Conservation (phyloP, 1,139 yeast species). For the Lodderomyces metapsilosis region DNA sequence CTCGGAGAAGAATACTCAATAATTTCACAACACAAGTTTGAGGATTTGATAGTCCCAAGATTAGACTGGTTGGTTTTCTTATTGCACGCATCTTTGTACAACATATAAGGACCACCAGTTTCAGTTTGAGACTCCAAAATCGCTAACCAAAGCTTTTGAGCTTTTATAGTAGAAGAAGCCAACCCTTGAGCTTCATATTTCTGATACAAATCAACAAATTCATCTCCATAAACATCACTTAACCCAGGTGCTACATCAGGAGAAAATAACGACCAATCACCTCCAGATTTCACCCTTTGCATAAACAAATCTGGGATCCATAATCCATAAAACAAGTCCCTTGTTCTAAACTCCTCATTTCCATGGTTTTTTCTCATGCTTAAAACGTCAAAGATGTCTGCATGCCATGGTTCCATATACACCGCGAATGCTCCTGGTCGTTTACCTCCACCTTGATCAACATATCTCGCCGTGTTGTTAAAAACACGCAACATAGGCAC, state of each 20-base stretch:
- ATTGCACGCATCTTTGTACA: constrained; percentile 59
- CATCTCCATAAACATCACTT: constrained; percentile 49
- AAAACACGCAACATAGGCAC: constrained; percentile 61
- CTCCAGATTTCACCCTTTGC: constrained; percentile 49
- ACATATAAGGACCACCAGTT: constrained; percentile 59
- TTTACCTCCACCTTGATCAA: constrained; percentile 63
- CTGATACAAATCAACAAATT: constrained; percentile 44
- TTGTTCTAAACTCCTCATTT: constrained; percentile 54
- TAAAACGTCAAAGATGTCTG: constrained; percentile 51
- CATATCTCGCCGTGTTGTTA: constrained; percentile 59
- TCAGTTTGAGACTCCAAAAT: constrained; percentile 57
- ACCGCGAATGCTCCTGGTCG: constrained; percentile 65
- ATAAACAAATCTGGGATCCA: constrained; percentile 63
- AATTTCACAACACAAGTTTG: constrained; percentile 59
- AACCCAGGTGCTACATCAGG: constrained; percentile 54
- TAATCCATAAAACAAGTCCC: constrained; percentile 56
- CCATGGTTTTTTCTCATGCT: constrained; percentile 57
- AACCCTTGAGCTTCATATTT: constrained; percentile 45
- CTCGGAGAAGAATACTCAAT: constrained; percentile 54
- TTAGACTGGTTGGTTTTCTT: constrained; percentile 53
- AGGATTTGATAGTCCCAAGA: constrained; percentile 55
- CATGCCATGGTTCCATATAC: constrained; percentile 63
- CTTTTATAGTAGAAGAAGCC: constrained; percentile 38
- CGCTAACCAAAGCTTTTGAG: constrained; percentile 54
- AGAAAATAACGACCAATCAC: constrained; percentile 56